phyloP scores from a whole-genome alignment of 805 yeast genomes.

The Saturnispora hagleri region DNA sequence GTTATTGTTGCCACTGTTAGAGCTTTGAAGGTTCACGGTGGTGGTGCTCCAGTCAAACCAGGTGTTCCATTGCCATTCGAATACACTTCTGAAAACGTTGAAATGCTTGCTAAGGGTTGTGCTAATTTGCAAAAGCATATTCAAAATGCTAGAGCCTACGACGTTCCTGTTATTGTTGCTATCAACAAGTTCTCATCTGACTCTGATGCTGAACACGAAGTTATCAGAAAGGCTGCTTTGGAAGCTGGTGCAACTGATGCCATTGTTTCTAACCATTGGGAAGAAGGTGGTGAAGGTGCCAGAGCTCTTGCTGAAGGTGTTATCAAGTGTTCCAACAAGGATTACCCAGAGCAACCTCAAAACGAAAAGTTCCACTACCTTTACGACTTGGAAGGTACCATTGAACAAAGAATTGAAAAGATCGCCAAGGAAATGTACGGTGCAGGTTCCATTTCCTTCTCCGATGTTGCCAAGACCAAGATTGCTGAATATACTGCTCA shows the following conservation, averaged over 20 bases:
- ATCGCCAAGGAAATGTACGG: conserved; percentile 92
- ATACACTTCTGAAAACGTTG: conserved; percentile 74
- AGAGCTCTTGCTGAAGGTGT: conserved; percentile 77
- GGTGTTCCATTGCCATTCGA: conserved; percentile 80
- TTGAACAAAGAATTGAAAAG: conserved; percentile 68
- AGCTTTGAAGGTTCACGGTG: conserved; percentile 96
- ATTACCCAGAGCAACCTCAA: conserved; percentile 29
- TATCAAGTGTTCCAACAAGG: conserved; percentile 50
- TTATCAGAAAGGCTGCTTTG: conserved; percentile 69
- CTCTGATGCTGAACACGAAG: conserved; percentile 67
- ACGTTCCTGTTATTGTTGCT: conserved; percentile 91
- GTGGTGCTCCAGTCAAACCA: conserved; percentile 94
- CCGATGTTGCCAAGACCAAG: conserved; percentile 72
- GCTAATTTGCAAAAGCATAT: conserved; percentile 88
- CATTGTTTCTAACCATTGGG: conserved; percentile 89
- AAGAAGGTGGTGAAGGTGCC: conserved; percentile 90
- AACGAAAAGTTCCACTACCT: conserved; percentile 47
- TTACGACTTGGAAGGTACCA: conserved; percentile 58
- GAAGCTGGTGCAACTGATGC: conserved; percentile 94
- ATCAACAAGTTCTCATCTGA: conserved; percentile 83
- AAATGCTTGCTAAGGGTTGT: conserved; percentile 68
- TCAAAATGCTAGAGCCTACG: conserved; percentile 71
- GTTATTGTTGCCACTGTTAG: conserved; percentile 93
- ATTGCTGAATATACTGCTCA: conserved; percentile 74
- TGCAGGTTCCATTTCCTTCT: conserved; percentile 73